phyloP scores from a whole-genome alignment of 257 asterid genomes.

The Solanum sitiens region DNA sequence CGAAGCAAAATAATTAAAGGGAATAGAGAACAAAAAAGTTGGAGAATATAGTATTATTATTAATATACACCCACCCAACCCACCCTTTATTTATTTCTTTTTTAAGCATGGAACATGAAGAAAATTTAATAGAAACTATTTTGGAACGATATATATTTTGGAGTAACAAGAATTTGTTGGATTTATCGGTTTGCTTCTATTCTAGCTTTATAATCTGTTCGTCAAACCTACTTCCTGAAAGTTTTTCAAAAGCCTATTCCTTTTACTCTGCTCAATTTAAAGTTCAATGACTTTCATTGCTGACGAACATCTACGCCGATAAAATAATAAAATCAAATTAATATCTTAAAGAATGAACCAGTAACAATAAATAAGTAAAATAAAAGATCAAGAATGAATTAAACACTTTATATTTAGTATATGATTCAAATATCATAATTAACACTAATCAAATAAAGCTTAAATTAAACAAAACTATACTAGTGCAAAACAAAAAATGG shows the following conservation, averaged over 20 bases:
- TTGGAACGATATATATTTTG: not conserved
- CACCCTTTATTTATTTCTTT: not conserved
- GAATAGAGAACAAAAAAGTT: not conserved
- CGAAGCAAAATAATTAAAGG: not conserved
- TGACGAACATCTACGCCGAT: too few species aligned
- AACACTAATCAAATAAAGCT: not conserved
- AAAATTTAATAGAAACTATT: not conserved
- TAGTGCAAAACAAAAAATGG: not conserved
- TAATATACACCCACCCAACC: not conserved
- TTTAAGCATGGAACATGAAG: not conserved
- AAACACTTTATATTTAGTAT: not conserved
- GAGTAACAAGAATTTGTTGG: not conserved
- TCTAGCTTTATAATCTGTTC: too few species aligned
- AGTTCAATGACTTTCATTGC: too few species aligned
- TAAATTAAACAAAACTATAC: not conserved
- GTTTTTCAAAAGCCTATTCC: accelerated
- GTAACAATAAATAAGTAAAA: not conserved
- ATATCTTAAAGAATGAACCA: not conserved
- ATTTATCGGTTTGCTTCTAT: not conserved
- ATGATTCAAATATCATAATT: not conserved
- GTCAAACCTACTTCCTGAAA: too few species aligned
- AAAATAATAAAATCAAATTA: too few species aligned
- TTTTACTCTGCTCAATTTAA: too few species aligned
- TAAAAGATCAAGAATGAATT: not conserved
- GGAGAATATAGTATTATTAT: not conserved